Percentiles rank a stretch among this genome's conserved stretches.
Conservation (phyloP, 1,284 basidiomycete species). For the Chalciporus sp. region DNA sequence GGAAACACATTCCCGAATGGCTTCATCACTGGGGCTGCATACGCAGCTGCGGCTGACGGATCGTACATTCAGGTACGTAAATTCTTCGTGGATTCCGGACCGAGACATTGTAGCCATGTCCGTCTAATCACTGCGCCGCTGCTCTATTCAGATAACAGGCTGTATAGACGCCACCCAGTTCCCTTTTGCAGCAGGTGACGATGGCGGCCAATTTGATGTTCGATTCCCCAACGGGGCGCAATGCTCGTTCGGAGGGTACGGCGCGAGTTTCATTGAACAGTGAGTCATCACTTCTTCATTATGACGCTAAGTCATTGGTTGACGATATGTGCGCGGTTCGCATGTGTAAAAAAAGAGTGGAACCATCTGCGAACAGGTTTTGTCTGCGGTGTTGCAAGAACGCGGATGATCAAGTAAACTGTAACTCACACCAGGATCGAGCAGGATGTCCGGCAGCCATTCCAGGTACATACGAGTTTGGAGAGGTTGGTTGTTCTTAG, state of each 20-base stretch:
- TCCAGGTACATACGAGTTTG: slow-evolving; percentile 48
- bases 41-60: slow-evolving; percentile 40
- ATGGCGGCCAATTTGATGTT: slow-evolving; percentile 52
- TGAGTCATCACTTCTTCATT: slow-evolving; percentile 27
- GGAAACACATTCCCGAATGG: slow-evolving; percentile 37
- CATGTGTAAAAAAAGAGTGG: slow-evolving; percentile 37
- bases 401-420: slow-evolving; percentile 47
- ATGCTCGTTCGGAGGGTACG: slow-evolving; percentile 52
- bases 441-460: slow-evolving; percentile 45
- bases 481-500: slow-evolving; percentile 40
- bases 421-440: slow-evolving; percentile 53
- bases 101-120: not conserved
- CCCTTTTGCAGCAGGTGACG: slow-evolving; percentile 40
- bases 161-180: slow-evolving; percentile 47
- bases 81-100: not conserved
- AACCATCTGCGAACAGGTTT: slow-evolving; percentile 48
- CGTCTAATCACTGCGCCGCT: not conserved
- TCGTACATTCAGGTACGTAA: slow-evolving; percentile 45
- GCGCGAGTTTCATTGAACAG: slow-evolving; percentile 55
- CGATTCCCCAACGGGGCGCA: slow-evolving; percentile 55
- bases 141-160: slow-evolving; percentile 46
- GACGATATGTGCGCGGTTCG: not conserved
- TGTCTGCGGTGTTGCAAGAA: slow-evolving; percentile 50
- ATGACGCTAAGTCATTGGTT: not conserved
- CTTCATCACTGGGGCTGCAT: slow-evolving; percentile 45